Percentiles rank a stretch among this genome's conserved stretches.
Conservation (phyloP, 2,329 filamentous ascomycete genomes). For the Xylaria sp. region DNA sequence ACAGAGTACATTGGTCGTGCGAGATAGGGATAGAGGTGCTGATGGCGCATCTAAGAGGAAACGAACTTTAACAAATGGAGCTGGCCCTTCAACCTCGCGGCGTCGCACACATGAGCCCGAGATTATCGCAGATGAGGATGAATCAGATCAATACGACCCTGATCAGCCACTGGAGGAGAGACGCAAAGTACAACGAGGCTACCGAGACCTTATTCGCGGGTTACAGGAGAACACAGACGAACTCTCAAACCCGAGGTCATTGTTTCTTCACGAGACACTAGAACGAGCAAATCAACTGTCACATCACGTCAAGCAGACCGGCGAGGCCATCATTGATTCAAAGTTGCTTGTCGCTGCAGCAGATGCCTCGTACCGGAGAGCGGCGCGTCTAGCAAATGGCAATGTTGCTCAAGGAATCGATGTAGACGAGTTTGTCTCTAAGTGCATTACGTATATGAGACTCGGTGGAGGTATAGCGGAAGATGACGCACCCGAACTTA, state of each 20-base stretch:
- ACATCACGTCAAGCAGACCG: slow-evolving; percentile 81
- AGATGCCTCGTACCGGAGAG: slow-evolving; percentile 82
- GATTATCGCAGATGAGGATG: slow-evolving; percentile 33
- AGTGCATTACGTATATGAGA: slow-evolving; percentile 89
- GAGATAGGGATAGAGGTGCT: slow-evolving; percentile 46
- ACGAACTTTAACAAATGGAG: slow-evolving; percentile 46
- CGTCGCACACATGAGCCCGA: slow-evolving; percentile 48
- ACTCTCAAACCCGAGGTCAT: slow-evolving; percentile 72
- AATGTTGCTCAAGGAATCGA: slow-evolving; percentile 80
- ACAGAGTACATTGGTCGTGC: slow-evolving; percentile 45
- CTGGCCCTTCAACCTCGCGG: slow-evolving; percentile 44
- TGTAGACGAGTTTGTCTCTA: slow-evolving; percentile 89
- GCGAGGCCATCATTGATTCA: slow-evolving; percentile 90
- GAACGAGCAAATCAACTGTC: slow-evolving; percentile 72
- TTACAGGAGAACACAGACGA: slow-evolving; percentile 75
- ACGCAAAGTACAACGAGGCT: slow-evolving; percentile 73
- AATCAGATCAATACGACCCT: slow-evolving; percentile 74
- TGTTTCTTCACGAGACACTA: slow-evolving; percentile 73
- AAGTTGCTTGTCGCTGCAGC: slow-evolving; percentile 83
- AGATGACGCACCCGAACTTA: slow-evolving; percentile 62
- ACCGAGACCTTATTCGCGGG: slow-evolving; percentile 72
- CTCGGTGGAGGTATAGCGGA: slow-evolving; percentile 67
- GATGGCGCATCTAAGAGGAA: slow-evolving; percentile 48
- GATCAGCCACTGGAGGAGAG: slow-evolving; percentile 82
- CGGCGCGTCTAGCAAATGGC: slow-evolving; percentile 77